These are phyloP conservation scores for Trichophyton rubrum DNA, from an alignment of 2,329 filamentous ascomycete genomes.

Conservation along the genomic window DNA sequence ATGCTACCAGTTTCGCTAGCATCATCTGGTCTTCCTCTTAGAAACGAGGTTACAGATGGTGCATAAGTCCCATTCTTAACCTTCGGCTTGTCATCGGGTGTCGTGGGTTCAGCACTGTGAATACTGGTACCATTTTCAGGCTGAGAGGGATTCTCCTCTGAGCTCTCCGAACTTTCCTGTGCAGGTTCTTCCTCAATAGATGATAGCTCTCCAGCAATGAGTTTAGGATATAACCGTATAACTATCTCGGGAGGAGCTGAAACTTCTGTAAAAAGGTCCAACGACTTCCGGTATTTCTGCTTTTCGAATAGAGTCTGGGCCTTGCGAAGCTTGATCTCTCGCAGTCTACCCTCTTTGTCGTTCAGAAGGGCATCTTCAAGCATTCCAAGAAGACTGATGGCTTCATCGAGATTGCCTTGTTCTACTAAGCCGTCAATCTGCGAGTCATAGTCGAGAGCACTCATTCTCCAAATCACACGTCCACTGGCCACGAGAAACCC, in stretches of 20 bases:
- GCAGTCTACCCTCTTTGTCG: slow-evolving; percentile 66
- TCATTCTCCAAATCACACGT: slow-evolving; percentile 90
- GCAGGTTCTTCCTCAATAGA: slow-evolving; percentile 41
- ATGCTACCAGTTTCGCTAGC: slow-evolving; percentile 30
- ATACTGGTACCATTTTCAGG: slow-evolving; percentile 20
- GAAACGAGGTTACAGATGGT: slow-evolving; percentile 28
- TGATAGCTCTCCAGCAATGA: slow-evolving; percentile 73
- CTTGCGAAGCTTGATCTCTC: slow-evolving; percentile 83
- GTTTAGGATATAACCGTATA: slow-evolving; percentile 66
- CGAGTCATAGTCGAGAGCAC: slow-evolving; percentile 75
- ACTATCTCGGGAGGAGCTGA: slow-evolving; percentile 82
- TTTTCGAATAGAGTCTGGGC: slow-evolving; percentile 72
- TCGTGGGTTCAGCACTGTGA: slow-evolving; percentile 17
- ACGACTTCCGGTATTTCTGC: slow-evolving; percentile 68
- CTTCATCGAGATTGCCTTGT: slow-evolving; percentile 69
- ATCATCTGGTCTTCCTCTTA: slow-evolving; percentile 26
- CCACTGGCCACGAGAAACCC: slow-evolving; percentile 91
- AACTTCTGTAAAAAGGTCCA: slow-evolving; percentile 86
- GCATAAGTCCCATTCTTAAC: slow-evolving; percentile 22
- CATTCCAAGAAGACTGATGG: slow-evolving; percentile 76
- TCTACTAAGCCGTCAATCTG: slow-evolving; percentile 75
- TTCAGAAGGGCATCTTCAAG: slow-evolving; percentile 81
- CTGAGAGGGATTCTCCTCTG: slow-evolving; percentile 13
- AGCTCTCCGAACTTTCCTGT: slow-evolving; percentile 13
- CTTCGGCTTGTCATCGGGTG: slow-evolving; percentile 17